Evolutionary conservation across 768 basidiomycete species (phyloP).

Genomic region (Arthromyces matolae): DNA sequence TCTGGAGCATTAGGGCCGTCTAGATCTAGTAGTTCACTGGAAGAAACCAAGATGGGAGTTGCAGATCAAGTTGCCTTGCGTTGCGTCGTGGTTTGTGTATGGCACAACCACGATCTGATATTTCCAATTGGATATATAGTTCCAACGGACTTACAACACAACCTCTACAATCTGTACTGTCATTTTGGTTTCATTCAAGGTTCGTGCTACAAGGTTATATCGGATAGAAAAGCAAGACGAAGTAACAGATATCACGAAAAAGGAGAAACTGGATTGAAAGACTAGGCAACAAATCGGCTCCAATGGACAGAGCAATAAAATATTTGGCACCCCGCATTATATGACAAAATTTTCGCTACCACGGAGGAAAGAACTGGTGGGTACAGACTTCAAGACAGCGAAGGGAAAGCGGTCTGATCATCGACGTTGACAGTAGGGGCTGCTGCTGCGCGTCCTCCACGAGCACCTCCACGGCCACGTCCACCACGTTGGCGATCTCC

Average conservation of each 20-base stretch:
- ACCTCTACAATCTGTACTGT: slow-evolving; percentile 18
- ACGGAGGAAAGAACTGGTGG: not conserved
- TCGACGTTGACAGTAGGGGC: slow-evolving; percentile 60
- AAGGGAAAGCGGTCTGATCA: slow-evolving; percentile 87
- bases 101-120: not conserved
- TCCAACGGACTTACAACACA: not conserved
- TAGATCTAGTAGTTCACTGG: not conserved
- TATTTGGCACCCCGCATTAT: slow-evolving; percentile 11
- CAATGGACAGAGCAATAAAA: slow-evolving; percentile 12
- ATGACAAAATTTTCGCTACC: slow-evolving; percentile 16
- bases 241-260: slow-evolving; percentile 15
- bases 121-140: not conserved
- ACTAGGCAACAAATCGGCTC: slow-evolving; percentile 19
- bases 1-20: slow-evolving; percentile 51
- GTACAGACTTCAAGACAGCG: slow-evolving; percentile 51
- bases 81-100: slow-evolving; percentile 3
- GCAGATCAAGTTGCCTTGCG: slow-evolving; percentile 9
- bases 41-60: not conserved
- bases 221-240: slow-evolving; percentile 19
- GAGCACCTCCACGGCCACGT: slow-evolving; percentile 40
- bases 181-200: slow-evolving; percentile 24
- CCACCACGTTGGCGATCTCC: slow-evolving; percentile 30
- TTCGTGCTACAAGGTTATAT: slow-evolving; percentile 17
- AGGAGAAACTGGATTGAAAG: slow-evolving; percentile 14
- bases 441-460: slow-evolving; percentile 39